Evolutionary conservation across 2,329 filamentous ascomycete species (phyloP).

Genomic region (Fusarium sororula): DNA sequence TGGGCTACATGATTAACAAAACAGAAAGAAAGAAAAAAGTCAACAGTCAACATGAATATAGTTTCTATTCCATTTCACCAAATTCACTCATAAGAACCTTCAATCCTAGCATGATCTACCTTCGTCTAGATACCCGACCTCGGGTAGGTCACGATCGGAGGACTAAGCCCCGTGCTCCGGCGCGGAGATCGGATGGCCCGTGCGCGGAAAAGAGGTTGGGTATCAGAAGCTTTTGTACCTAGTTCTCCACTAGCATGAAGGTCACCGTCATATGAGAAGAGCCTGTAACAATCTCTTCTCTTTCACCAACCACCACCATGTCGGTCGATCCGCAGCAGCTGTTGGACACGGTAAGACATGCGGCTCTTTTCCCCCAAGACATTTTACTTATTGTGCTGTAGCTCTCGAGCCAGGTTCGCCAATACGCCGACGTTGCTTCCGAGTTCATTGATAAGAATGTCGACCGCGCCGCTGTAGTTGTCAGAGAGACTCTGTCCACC

Average conservation of each 20-base stretch:
- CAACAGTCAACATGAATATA: background rate
- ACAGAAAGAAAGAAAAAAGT: background rate
- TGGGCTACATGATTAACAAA: background rate
- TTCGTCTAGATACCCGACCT: constrained; percentile 27
- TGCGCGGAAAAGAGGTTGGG: constrained; percentile 37
- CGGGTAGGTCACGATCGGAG: constrained; percentile 23
- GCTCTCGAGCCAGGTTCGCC: constrained; percentile 70
- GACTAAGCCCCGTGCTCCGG: constrained; percentile 28
- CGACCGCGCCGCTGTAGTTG: constrained; percentile 74
- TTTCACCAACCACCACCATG: constrained; percentile 61
- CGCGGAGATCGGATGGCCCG: constrained; percentile 35
- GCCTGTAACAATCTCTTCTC: constrained; percentile 37
- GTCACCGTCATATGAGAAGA: constrained; percentile 44
- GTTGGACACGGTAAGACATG: constrained; percentile 72
- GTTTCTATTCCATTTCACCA: background rate
- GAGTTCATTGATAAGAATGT: constrained; percentile 84
- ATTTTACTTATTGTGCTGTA: constrained; percentile 42
- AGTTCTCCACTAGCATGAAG: constrained; percentile 42
- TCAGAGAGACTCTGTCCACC: constrained; percentile 75
- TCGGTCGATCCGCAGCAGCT: constrained; percentile 83
- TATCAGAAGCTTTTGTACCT: constrained; percentile 35
- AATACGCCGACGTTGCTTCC: constrained; percentile 77
- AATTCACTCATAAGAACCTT: background rate
- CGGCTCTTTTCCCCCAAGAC: background rate
- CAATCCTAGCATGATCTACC: background rate